Evolutionary conservation across 176 grass and related monocot species (phyloP).

Genomic region (bread wheat (Triticum aestivum)): DNA sequence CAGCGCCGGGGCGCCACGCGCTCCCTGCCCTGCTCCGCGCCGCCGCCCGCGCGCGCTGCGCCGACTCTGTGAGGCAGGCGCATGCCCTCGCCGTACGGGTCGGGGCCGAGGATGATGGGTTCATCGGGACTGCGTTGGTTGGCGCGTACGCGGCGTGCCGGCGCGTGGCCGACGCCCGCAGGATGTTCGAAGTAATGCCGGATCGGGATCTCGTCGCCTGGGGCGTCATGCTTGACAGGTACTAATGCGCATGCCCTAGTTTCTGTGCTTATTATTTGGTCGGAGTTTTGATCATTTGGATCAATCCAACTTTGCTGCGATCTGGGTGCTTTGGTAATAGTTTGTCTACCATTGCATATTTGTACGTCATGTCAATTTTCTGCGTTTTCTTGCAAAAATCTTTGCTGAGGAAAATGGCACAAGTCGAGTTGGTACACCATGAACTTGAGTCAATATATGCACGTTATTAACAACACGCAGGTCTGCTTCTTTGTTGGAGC

Average conservation of each 20-base stretch:
- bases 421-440: background rate
- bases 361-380: background rate
- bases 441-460: background rate
- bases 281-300: background rate
- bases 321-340: background rate
- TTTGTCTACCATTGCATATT: background rate
- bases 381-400: background rate
- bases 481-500: background rate
- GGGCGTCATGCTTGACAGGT: constrained; percentile 83
- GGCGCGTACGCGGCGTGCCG: constrained; percentile 33
- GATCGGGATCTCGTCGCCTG: constrained; percentile 69
- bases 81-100: constrained; percentile 47
- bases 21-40: constrained; percentile 60
- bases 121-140: constrained; percentile 70
- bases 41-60: constrained; percentile 7
- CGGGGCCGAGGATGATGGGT: constrained; percentile 52
- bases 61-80: background rate
- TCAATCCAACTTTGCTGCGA: constrained; percentile 1
- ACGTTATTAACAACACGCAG: background rate
- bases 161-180: constrained; percentile 34
- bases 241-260: background rate
- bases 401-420: background rate
- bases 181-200: constrained; percentile 62
- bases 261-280: background rate
- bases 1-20: constrained; percentile 42